A percentile compares a stretch with the other conserved stretches of the same genome.
These are phyloP conservation scores for Thuja plicata DNA, from an alignment of 83 land plant genomes.

Conservation along the genomic window DNA sequence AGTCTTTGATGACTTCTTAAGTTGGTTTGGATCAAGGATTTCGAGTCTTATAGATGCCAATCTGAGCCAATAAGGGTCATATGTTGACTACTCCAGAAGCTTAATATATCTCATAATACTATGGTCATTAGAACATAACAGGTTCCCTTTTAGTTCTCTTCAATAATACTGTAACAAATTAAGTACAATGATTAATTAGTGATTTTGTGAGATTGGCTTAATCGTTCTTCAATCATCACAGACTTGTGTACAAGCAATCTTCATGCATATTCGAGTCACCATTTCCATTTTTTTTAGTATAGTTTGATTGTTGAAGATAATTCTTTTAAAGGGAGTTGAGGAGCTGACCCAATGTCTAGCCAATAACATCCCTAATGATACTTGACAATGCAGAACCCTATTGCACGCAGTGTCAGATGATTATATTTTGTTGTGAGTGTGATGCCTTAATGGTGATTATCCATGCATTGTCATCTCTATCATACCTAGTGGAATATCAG, in stretches of 20 bases:
- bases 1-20: background rate
- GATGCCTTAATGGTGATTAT: too few relatives aligned
- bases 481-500: too few relatives aligned
- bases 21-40: background rate
- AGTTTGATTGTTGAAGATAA: background rate
- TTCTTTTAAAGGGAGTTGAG: background rate
- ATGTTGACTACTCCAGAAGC: background rate
- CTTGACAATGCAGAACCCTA: too few relatives aligned
- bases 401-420: too few relatives aligned
- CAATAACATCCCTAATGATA: background rate
- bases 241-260: background rate
- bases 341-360: background rate
- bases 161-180: too few relatives aligned
- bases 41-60: background rate
- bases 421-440: too few relatives aligned
- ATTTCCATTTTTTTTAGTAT: background rate
- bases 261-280: background rate
- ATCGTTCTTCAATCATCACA: background rate
- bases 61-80: background rate
- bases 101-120: too few relatives aligned
- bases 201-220: background rate
- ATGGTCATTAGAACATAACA: too few relatives aligned
- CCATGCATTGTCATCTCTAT: too few relatives aligned
- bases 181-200: too few relatives aligned
- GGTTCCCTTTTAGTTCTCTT: too few relatives aligned